Evolutionary conservation across 345 rosid genomes (phyloP).

Genomic region (Populus davidiana): DNA sequence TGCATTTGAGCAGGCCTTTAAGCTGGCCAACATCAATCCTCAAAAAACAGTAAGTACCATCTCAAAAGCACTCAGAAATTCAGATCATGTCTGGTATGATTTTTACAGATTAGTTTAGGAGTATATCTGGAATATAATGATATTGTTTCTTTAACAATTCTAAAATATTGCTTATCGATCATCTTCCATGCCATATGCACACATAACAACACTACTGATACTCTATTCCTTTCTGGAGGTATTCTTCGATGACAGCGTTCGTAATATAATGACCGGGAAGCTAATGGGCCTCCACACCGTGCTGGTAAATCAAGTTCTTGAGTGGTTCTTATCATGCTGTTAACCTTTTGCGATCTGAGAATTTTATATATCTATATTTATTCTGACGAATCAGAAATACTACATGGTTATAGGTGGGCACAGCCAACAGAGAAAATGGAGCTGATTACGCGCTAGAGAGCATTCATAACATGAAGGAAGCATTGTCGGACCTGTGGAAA

Average conservation of each 20-base stretch:
- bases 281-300: conserved; percentile 24
- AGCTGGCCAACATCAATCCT: conserved; percentile 19
- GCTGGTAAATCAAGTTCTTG: conserved; percentile 10
- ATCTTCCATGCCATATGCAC: too few relatives aligned
- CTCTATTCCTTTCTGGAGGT: conserved; percentile 36
- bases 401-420: conserved; percentile 14
- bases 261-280: conserved; percentile 23
- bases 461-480: conserved; percentile 26
- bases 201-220: background rate
- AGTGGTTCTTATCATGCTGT: background rate
- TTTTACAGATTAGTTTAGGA: too few relatives aligned
- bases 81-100: background rate
- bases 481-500: conserved; percentile 18
- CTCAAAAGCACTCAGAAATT: background rate
- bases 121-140: too few relatives aligned
- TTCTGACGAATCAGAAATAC: background rate
- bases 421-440: background rate
- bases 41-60: conserved; percentile 17
- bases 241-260: conserved; percentile 59
- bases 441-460: conserved; percentile 22
- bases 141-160: background rate
- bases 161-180: background rate
- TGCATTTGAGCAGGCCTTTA: conserved; percentile 18
- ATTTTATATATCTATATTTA: too few relatives aligned
- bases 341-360: background rate